A percentile compares a stretch with the other conserved stretches of the same genome.
phyloP scores from a whole-genome alignment of 2,329 filamentous ascomycete species.

The Lasiodiplodia hormozganensis region DNA sequence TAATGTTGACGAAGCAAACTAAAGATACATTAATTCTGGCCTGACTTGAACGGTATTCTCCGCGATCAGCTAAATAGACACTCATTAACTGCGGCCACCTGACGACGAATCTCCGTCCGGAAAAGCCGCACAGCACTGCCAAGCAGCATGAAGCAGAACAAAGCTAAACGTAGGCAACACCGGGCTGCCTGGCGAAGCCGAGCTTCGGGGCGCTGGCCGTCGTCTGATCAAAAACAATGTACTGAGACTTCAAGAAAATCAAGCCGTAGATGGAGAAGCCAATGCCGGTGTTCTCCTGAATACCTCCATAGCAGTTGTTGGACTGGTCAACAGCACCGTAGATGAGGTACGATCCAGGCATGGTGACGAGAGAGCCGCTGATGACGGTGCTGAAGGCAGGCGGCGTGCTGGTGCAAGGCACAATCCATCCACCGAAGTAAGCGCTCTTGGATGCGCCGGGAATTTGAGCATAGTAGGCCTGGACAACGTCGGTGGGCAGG shows the following conservation, averaged over 20 bases:
- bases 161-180: slow-evolving; percentile 9
- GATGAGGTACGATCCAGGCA: slow-evolving; percentile 64
- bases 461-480: slow-evolving; percentile 67
- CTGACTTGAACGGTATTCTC: neutral
- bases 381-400: slow-evolving; percentile 63
- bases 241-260: slow-evolving; percentile 78
- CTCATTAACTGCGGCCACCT: neutral
- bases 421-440: slow-evolving; percentile 61
- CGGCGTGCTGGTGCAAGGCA: slow-evolving; percentile 58
- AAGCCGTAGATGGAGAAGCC: slow-evolving; percentile 76
- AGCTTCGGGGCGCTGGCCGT: slow-evolving; percentile 46
- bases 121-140: neutral
- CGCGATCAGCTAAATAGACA: neutral
- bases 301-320: slow-evolving; percentile 73
- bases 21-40: neutral
- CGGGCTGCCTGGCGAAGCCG: slow-evolving; percentile 37
- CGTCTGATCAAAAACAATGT: slow-evolving; percentile 72
- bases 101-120: neutral
- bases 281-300: slow-evolving; percentile 69
- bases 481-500: slow-evolving; percentile 60
- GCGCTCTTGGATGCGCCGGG: slow-evolving; percentile 57
- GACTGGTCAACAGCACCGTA: slow-evolving; percentile 52
- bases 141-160: neutral
- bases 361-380: slow-evolving; percentile 55
- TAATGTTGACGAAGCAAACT: too few relatives aligned